Evolutionary conservation across 768 basidiomycete genomes (phyloP).

Genomic region (Neoboletus brunneissimus): DNA sequence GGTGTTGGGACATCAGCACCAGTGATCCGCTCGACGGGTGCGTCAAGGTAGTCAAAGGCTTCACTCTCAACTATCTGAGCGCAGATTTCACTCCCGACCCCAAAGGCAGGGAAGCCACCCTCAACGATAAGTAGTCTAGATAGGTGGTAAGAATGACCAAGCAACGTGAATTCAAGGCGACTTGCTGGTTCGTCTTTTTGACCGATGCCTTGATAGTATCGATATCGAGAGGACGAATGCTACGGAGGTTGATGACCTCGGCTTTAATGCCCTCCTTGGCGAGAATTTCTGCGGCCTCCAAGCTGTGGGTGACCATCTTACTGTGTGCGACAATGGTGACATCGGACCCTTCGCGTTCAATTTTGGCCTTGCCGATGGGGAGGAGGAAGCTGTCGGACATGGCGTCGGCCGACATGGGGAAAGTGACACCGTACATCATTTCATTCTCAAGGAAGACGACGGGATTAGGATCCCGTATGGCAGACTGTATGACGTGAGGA

Average conservation of each 20-base stretch:
- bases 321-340: slow-evolving; percentile 97
- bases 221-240: slow-evolving; percentile 95
- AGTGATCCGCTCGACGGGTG: slow-evolving; percentile 95
- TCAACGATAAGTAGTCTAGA: slow-evolving; percentile 87
- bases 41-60: slow-evolving; percentile 98
- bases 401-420: slow-evolving; percentile 94
- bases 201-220: slow-evolving; percentile 95
- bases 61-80: slow-evolving; percentile 97
- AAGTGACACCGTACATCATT: slow-evolving; percentile 95
- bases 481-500: slow-evolving; percentile 51
- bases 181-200: slow-evolving; percentile 96
- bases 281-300: slow-evolving; percentile 91
- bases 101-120: slow-evolving; percentile 97
- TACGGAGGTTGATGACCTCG: slow-evolving; percentile 96
- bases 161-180: neutral
- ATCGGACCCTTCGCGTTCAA: slow-evolving; percentile 90
- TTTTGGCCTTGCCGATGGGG: slow-evolving; percentile 96
- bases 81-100: slow-evolving; percentile 97
- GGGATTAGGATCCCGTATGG: slow-evolving; percentile 97
- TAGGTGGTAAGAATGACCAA: neutral
- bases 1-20: slow-evolving; percentile 98
- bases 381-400: slow-evolving; percentile 94
- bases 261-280: slow-evolving; percentile 97
- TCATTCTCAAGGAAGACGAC: slow-evolving; percentile 99
- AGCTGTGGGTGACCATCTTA: slow-evolving; percentile 93